These are phyloP conservation scores for Zygosaccharomyces gambellarensis DNA, from an alignment of 805 yeast species.

Conservation along the genomic window DNA sequence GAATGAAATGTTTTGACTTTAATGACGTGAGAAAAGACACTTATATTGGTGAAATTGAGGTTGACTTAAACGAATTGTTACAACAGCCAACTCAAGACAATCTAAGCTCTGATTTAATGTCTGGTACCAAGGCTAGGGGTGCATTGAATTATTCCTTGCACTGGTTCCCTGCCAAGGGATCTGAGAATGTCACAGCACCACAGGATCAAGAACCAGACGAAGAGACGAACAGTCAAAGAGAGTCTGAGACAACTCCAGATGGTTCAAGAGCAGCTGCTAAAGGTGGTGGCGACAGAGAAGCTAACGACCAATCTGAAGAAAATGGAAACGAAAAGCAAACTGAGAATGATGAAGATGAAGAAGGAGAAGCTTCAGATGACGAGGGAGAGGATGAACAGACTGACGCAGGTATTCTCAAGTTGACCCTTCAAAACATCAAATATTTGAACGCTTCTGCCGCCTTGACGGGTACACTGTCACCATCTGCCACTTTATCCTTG, in stretches of 20 bases:
- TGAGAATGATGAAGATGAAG: constrained; percentile 15
- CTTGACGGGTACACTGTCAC: constrained; percentile 43
- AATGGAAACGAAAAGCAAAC: constrained; percentile 8
- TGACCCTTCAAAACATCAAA: constrained; percentile 56
- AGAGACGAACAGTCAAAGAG: constrained; percentile 13
- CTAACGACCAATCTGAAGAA: not conserved
- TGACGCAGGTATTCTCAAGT: constrained; percentile 70
- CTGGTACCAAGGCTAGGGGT: constrained; percentile 51
- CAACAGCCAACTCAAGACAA: constrained; percentile 42
- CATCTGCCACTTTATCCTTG: constrained; percentile 63
- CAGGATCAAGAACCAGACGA: constrained; percentile 11
- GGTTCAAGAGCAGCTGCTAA: not conserved
- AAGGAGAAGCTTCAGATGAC: constrained; percentile 17
- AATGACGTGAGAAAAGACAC: constrained; percentile 52
- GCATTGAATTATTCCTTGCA: constrained; percentile 50
- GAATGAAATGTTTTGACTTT: constrained; percentile 52
- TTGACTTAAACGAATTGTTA: constrained; percentile 55
- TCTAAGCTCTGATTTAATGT: constrained; percentile 28
- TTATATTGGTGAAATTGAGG: constrained; percentile 45
- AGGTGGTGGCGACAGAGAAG: constrained; percentile 11
- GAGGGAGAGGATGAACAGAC: constrained; percentile 35
- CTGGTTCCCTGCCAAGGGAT: constrained; percentile 36
- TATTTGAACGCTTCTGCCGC: constrained; percentile 52
- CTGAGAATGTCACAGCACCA: constrained; percentile 4
- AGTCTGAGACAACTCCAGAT: constrained; percentile 18